Evolutionary conservation across 768 basidiomycete species (phyloP).

Genomic region (Coprinopsis sp.): DNA sequence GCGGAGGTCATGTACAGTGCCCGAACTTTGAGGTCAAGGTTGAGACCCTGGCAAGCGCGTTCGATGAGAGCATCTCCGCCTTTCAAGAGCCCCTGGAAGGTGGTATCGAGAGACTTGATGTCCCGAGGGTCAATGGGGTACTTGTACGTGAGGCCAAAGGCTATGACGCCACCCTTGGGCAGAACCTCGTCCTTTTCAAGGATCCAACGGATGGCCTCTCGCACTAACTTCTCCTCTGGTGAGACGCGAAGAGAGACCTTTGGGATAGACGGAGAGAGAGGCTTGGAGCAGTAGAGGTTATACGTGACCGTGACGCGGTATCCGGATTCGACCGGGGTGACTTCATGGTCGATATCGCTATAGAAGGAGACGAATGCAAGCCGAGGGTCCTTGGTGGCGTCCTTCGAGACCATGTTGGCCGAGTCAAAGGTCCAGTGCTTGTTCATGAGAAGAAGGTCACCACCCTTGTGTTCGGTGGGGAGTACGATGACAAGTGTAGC

Average conservation of each 20-base stretch:
- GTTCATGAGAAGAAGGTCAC: slow-evolving; percentile 33
- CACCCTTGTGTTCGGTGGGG: slow-evolving; percentile 43
- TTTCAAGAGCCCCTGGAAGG: slow-evolving; percentile 21
- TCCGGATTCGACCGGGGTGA: slow-evolving; percentile 29
- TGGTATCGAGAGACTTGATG: slow-evolving; percentile 6
- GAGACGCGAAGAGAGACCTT: not conserved
- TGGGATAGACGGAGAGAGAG: slow-evolving; percentile 8
- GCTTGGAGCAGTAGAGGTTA: slow-evolving; percentile 28
- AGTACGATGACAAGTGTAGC: slow-evolving; percentile 49
- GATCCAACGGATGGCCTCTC: slow-evolving; percentile 19
- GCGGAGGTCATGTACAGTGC: slow-evolving; percentile 15
- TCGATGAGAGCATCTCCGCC: slow-evolving; percentile 24
- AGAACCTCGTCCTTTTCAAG: slow-evolving; percentile 23
- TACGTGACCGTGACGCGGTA: slow-evolving; percentile 39
- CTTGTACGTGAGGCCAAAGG: slow-evolving; percentile 29
- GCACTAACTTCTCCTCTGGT: slow-evolving; percentile 11
- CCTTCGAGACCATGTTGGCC: slow-evolving; percentile 13
- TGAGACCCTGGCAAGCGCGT: slow-evolving; percentile 15
- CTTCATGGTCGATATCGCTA: slow-evolving; percentile 40
- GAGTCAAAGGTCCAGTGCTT: slow-evolving; percentile 37
- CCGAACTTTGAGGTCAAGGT: slow-evolving; percentile 16
- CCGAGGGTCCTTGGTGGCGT: slow-evolving; percentile 15
- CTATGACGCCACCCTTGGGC: slow-evolving; percentile 29
- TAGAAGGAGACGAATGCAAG: slow-evolving; percentile 31
- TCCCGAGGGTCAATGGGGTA: slow-evolving; percentile 24